These are phyloP conservation scores for Gracilaria gracilis DNA, from an alignment of 23 red algal genomes.

Conservation along the genomic window DNA sequence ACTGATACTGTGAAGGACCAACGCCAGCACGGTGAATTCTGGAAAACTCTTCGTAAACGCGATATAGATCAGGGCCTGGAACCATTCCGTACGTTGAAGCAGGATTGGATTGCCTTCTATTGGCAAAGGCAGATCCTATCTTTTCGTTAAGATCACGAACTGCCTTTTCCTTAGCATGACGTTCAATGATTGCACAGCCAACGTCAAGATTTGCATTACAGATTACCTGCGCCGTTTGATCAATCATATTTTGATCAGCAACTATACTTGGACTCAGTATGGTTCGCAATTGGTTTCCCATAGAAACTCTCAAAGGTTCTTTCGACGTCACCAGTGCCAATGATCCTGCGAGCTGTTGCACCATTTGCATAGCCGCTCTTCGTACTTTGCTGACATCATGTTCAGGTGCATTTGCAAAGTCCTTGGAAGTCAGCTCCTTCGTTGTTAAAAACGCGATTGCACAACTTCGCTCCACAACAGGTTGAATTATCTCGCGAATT, in stretches of 20 bases:
- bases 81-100: slow-evolving; percentile 39
- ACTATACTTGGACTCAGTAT: slow-evolving; percentile 62
- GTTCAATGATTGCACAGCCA: slow-evolving; percentile 96
- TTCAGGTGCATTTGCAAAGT: slow-evolving; percentile 79
- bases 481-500: slow-evolving; percentile 96
- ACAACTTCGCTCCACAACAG: slow-evolving; percentile 91
- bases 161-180: slow-evolving; percentile 82
- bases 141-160: slow-evolving; percentile 80
- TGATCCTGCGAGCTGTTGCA: slow-evolving; percentile 87
- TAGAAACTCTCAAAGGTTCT: slow-evolving; percentile 89
- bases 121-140: slow-evolving; percentile 59
- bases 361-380: slow-evolving; percentile 88
- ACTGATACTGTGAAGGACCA: slow-evolving; percentile 34
- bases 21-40: slow-evolving; percentile 20
- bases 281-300: slow-evolving; percentile 83
- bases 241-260: slow-evolving; percentile 76
- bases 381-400: slow-evolving; percentile 63
- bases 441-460: slow-evolving; percentile 92
- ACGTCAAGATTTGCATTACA: slow-evolving; percentile 90
- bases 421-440: slow-evolving; percentile 91
- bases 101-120: slow-evolving; percentile 43
- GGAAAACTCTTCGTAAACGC: slow-evolving; percentile 77
- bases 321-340: slow-evolving; percentile 97
- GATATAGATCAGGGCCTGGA: slow-evolving; percentile 45
- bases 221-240: slow-evolving; percentile 93